Evolutionary conservation across 2,329 filamentous ascomycete species (phyloP).

Genomic region (Amesomyces nigricolor): DNA sequence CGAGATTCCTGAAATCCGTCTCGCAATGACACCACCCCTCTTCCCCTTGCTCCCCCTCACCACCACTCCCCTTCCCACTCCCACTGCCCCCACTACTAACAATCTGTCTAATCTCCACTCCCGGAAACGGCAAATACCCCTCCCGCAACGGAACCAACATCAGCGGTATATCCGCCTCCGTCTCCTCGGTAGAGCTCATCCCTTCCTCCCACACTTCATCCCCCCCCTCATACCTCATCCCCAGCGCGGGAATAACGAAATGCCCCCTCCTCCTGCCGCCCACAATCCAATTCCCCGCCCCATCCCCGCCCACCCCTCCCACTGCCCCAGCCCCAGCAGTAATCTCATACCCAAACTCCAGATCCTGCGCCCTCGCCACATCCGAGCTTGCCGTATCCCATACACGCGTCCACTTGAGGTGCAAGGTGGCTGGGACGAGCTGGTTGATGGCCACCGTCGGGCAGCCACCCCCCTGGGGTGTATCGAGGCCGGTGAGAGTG

Average conservation of each 20-base stretch:
- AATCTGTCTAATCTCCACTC: conserved; percentile 68
- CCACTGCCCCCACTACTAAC: conserved; percentile 18
- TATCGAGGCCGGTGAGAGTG: conserved; percentile 22
- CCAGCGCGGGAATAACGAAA: conserved; percentile 54
- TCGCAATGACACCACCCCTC: conserved; percentile 53
- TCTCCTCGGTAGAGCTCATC: conserved; percentile 39
- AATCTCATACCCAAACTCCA: conserved; percentile 81
- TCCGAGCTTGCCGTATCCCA: conserved; percentile 47
- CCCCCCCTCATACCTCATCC: neutral
- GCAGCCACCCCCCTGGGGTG: conserved; percentile 24
- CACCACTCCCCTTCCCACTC: conserved; percentile 19
- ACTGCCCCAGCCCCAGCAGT: conserved; percentile 45
- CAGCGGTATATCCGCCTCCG: conserved; percentile 57
- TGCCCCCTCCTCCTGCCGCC: conserved; percentile 75
- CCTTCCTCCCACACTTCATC: conserved; percentile 16
- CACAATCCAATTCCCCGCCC: conserved; percentile 72
- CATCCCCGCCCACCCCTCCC: no score
- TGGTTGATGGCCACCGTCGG: conserved; percentile 56
- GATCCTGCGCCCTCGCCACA: conserved; percentile 34
- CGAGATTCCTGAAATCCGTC: conserved; percentile 72
- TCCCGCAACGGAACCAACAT: conserved; percentile 74
- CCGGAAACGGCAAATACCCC: conserved; percentile 72
- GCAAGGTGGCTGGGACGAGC: conserved; percentile 57
- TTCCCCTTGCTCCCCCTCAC: conserved; percentile 2
- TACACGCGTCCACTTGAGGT: conserved; percentile 55